Conservation (phyloP, 2,329 filamentous ascomycete species). For the Cladosporium sp. region DNA sequence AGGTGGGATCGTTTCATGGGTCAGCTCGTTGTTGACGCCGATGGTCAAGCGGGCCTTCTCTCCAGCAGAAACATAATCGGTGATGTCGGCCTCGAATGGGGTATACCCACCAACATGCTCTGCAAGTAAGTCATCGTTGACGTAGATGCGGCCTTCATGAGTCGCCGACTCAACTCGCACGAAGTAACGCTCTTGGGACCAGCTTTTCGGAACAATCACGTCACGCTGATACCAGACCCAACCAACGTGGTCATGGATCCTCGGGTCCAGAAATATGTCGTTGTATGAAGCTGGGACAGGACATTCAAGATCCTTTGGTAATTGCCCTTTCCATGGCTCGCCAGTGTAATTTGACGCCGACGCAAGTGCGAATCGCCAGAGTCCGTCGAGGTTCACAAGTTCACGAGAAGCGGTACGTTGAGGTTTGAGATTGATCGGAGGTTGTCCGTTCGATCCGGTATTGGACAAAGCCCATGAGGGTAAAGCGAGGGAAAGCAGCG, state of each 20-base stretch:
- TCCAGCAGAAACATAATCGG: not conserved
- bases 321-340: not conserved
- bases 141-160: slow-evolving; percentile 5
- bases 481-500: too few species aligned
- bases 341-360: not conserved
- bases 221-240: slow-evolving; percentile 7
- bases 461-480: too few species aligned
- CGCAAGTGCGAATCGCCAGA: slow-evolving; percentile 5
- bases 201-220: slow-evolving; percentile 2
- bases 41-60: slow-evolving; percentile 8
- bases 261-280: not conserved
- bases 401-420: not conserved
- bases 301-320: slow-evolving; percentile 1
- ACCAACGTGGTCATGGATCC: slow-evolving; percentile 7
- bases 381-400: slow-evolving; percentile 9
- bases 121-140: slow-evolving; percentile 1
- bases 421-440: slow-evolving; percentile 5
- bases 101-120: slow-evolving; percentile 8
- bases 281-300: slow-evolving; percentile 9
- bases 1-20: slow-evolving; percentile 4
- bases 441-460: not conserved
- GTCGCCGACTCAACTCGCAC: slow-evolving; percentile 6
- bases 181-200: slow-evolving; percentile 6
- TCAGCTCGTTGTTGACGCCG: slow-evolving; percentile 8
- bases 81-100: slow-evolving; percentile 6